Evolutionary conservation across 1,284 basidiomycete genomes (phyloP).

Genomic region (Puccinia horiana): DNA sequence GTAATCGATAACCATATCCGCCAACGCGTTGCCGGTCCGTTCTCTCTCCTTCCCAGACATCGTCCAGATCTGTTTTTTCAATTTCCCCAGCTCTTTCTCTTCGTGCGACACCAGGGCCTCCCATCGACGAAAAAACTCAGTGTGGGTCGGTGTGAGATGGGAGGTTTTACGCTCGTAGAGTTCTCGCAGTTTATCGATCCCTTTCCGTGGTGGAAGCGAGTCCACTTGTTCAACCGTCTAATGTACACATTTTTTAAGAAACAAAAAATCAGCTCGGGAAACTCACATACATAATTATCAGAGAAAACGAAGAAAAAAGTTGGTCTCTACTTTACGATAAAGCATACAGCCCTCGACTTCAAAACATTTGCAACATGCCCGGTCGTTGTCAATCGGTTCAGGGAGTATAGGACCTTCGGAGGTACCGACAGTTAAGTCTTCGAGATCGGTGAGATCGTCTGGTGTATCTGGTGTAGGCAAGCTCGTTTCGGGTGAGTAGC

Average conservation of each 20-base stretch:
- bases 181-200: constrained; percentile 68
- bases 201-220: constrained; percentile 39
- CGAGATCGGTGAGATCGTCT: background rate
- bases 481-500: background rate
- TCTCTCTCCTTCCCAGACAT: constrained; percentile 79
- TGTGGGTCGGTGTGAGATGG: constrained; percentile 72
- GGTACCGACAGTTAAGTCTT: background rate
- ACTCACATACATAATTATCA: too few species aligned
- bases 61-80: constrained; percentile 91
- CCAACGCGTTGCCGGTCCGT: constrained; percentile 64
- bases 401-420: constrained; percentile 67
- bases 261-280: background rate
- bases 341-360: constrained; percentile 85
- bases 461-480: background rate
- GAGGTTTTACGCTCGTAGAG: constrained; percentile 76
- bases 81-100: constrained; percentile 78
- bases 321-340: constrained; percentile 72
- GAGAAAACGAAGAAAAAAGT: background rate
- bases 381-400: constrained; percentile 77
- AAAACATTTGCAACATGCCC: constrained; percentile 79
- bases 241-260: too few species aligned
- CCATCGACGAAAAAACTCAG: constrained; percentile 85
- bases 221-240: constrained; percentile 46
- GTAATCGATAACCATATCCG: constrained; percentile 71
- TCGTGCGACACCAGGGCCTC: constrained; percentile 82